Conservation (phyloP, 139 green algal species). For the Penium margaritaceum region DNA sequence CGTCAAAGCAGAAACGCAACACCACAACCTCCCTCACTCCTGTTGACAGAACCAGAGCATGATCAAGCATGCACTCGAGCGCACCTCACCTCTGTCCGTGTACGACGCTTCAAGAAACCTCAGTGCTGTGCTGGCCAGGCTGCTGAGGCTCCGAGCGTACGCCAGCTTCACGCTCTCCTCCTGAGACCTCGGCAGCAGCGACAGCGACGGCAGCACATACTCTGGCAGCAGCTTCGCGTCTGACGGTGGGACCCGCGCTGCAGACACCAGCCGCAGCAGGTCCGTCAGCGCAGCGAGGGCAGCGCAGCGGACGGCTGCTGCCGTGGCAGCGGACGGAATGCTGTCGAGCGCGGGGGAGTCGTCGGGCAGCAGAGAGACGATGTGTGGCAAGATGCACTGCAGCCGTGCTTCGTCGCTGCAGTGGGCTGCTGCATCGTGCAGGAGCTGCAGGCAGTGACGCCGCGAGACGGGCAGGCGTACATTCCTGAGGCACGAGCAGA, state of each 20-base stretch:
- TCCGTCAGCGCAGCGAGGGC: conserved; percentile 45
- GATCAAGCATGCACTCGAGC: too few species aligned
- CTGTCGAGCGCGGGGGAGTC: not conserved
- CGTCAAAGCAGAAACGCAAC: too few species aligned
- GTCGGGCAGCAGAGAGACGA: conserved; percentile 64
- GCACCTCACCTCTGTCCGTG: too few species aligned
- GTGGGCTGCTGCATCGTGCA: conserved; percentile 50
- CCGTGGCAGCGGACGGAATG: not conserved
- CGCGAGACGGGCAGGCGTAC: conserved; percentile 59
- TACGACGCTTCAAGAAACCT: too few species aligned
- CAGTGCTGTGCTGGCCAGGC: conserved; percentile 58
- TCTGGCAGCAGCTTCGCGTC: conserved; percentile 71
- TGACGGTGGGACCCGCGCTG: conserved; percentile 27
- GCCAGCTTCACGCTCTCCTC: conserved; percentile 77
- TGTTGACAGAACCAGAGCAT: too few species aligned
- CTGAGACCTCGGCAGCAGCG: conserved; percentile 68
- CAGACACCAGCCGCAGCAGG: too few species aligned
- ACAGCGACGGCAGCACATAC: conserved; percentile 86
- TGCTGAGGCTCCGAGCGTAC: conserved; percentile 56
- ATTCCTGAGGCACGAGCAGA: conserved; percentile 75
- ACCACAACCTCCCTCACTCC: too few species aligned
- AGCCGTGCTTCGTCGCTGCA: conserved; percentile 63
- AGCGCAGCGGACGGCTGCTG: conserved; percentile 37
- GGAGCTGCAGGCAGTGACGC: conserved; percentile 56
- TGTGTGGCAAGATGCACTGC: conserved; percentile 73